These are phyloP conservation scores for Nitzschia palea DNA, from an alignment of 108 stramenopile genomes.

Conservation along the genomic window DNA sequence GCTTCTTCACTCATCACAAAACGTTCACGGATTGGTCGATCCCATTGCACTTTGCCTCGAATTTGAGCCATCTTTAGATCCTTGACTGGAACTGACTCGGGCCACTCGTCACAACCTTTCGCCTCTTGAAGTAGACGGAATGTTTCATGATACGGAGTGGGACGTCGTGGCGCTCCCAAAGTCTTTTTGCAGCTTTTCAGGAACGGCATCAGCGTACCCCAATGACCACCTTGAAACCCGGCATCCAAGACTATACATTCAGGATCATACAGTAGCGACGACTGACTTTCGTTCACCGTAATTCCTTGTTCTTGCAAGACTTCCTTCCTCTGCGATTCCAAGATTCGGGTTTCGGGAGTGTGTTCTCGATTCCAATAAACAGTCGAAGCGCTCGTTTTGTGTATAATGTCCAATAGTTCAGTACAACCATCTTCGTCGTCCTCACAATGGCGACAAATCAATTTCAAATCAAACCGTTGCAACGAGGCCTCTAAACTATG, in stretches of 20 bases:
- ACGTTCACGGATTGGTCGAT: slow-evolving; percentile 29
- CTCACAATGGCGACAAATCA: slow-evolving; percentile 22
- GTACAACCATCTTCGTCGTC: slow-evolving; percentile 17
- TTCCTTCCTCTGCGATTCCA: background rate
- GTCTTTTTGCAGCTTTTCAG: slow-evolving; percentile 29
- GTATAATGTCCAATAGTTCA: slow-evolving; percentile 13
- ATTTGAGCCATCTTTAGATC: slow-evolving; percentile 24
- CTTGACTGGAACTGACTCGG: background rate
- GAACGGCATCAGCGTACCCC: slow-evolving; percentile 52
- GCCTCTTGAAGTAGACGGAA: slow-evolving; percentile 21
- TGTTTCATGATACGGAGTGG: slow-evolving; percentile 29
- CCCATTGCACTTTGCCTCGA: slow-evolving; percentile 19
- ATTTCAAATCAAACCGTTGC: slow-evolving; percentile 19
- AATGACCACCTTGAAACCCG: slow-evolving; percentile 48
- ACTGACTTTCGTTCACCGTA: slow-evolving; percentile 7
- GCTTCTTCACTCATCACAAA: slow-evolving; percentile 36
- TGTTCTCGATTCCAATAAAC: slow-evolving; percentile 44
- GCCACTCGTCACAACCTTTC: slow-evolving; percentile 7
- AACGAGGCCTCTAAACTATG: slow-evolving; percentile 16
- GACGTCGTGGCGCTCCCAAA: slow-evolving; percentile 33
- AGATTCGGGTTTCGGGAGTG: slow-evolving; percentile 24
- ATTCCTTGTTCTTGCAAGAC: background rate
- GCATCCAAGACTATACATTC: slow-evolving; percentile 13
- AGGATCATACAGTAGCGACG: slow-evolving; percentile 40
- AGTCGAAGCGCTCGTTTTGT: slow-evolving; percentile 9